phyloP scores from a whole-genome alignment of 495 filamentous ascomycete genomes.

The Eremomyces bilateralis region DNA sequence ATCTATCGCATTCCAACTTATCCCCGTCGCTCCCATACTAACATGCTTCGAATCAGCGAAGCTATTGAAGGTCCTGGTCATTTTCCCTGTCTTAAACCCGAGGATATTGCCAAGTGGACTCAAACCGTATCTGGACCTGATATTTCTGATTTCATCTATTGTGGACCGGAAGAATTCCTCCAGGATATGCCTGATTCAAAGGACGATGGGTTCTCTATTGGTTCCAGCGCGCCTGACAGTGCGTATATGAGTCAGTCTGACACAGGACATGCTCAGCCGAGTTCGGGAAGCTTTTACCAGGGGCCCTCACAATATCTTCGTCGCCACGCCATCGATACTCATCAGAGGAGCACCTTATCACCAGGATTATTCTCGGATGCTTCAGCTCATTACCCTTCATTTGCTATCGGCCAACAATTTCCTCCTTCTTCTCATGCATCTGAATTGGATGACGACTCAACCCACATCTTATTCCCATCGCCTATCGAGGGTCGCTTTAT shows the following conservation, averaged over 20 bases:
- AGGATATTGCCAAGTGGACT: constrained; percentile 13
- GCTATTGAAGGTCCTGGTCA: too few species aligned
- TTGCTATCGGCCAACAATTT: too few species aligned
- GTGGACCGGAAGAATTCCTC: constrained; percentile 3
- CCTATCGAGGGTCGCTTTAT: too few species aligned
- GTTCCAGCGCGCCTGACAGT: constrained; percentile 12
- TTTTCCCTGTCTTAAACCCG: constrained; percentile 9
- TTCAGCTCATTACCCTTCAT: background rate
- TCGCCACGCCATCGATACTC: too few species aligned
- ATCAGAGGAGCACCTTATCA: background rate
- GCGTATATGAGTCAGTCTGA: constrained; percentile 12
- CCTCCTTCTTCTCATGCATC: too few species aligned
- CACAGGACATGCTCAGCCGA: constrained; percentile 2
- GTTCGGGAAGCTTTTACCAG: constrained; percentile 6
- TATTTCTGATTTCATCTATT: constrained; percentile 8
- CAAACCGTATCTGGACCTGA: constrained; percentile 10
- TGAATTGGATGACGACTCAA: too few species aligned
- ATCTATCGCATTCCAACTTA: too few species aligned
- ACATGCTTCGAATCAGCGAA: too few species aligned
- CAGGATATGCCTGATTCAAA: too few species aligned
- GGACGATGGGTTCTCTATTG: constrained; percentile 8
- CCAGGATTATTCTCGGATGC: background rate
- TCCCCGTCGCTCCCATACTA: too few species aligned
- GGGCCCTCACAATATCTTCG: background rate
- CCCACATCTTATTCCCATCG: too few species aligned